A percentile compares a stretch with the other conserved stretches of the same genome.
These are phyloP conservation scores for Hypoxylon cercidicola DNA, from an alignment of 495 filamentous ascomycete genomes.

Conservation along the genomic window DNA sequence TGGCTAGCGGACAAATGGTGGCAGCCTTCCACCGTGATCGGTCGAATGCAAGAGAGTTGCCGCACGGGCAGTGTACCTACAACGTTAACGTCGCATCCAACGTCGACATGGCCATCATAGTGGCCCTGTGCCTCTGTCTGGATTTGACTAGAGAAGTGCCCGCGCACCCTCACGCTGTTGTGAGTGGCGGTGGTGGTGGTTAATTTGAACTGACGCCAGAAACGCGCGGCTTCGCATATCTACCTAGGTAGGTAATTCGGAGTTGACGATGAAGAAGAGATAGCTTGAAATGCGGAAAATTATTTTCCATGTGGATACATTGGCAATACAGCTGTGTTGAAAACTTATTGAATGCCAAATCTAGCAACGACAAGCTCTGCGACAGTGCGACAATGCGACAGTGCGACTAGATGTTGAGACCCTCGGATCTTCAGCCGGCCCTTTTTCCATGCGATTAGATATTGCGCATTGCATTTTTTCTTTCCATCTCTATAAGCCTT, in stretches of 20 bases:
- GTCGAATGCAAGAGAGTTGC: constrained; percentile 62
- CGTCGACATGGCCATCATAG: constrained; percentile 68
- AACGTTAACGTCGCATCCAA: constrained; percentile 67
- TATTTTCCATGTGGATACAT: not conserved
- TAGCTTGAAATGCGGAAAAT: not conserved
- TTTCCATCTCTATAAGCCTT: too few species aligned
- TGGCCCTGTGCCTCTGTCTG: constrained; percentile 68
- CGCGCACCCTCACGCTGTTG: too few species aligned
- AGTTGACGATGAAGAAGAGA: not conserved
- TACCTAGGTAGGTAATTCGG: not conserved
- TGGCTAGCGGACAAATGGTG: constrained; percentile 53
- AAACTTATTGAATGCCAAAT: too few species aligned
- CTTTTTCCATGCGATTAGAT: too few species aligned
- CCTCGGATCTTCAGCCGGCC: too few species aligned
- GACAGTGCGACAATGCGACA: too few species aligned
- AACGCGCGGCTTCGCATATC: not conserved
- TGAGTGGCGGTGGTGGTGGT: not conserved
- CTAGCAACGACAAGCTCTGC: too few species aligned
- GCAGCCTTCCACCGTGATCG: constrained; percentile 66
- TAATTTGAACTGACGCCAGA: not conserved
- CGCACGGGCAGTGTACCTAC: constrained; percentile 70
- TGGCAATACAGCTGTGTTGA: not conserved
- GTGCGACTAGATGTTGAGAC: too few species aligned
- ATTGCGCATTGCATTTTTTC: too few species aligned
- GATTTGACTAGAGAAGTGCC: constrained; percentile 73